phyloP scores from a whole-genome alignment of 345 rosid genomes.

The Salix arbutifolia region DNA sequence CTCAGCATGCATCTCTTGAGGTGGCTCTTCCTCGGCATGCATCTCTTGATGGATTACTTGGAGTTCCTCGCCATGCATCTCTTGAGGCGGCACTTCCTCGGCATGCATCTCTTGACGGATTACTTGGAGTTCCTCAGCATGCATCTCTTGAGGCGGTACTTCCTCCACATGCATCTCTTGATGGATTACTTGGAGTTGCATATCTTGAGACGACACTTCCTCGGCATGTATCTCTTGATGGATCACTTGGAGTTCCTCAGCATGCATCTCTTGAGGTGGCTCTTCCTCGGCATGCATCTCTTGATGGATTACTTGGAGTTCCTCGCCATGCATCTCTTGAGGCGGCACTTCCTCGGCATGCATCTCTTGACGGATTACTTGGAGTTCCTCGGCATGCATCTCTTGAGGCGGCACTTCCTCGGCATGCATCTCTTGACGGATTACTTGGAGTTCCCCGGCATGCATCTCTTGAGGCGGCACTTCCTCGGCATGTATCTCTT shows the following conservation, averaged over 20 bases:
- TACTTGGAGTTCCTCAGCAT: neutral
- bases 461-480: neutral
- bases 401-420: neutral
- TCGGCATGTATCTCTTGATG: too few relatives aligned
- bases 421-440: too few relatives aligned
- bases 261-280: neutral
- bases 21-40: neutral
- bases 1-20: neutral
- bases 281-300: constrained; percentile 8
- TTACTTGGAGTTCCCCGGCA: neutral
- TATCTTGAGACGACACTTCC: neutral
- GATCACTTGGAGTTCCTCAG: too few relatives aligned
- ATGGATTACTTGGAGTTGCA: too few relatives aligned
- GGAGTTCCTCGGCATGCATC: too few relatives aligned
- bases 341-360: neutral
- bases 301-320: too few relatives aligned
- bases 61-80: neutral
- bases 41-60: too few relatives aligned
- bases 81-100: neutral
- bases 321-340: neutral
- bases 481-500: neutral
- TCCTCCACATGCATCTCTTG: constrained; percentile 4
- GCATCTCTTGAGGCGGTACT: neutral
- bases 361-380: too few relatives aligned
- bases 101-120: neutral